These are phyloP conservation scores for Capillidium rhysosporum DNA, from an alignment of 371 early-diverging fungal species.

Conservation along the genomic window DNA sequence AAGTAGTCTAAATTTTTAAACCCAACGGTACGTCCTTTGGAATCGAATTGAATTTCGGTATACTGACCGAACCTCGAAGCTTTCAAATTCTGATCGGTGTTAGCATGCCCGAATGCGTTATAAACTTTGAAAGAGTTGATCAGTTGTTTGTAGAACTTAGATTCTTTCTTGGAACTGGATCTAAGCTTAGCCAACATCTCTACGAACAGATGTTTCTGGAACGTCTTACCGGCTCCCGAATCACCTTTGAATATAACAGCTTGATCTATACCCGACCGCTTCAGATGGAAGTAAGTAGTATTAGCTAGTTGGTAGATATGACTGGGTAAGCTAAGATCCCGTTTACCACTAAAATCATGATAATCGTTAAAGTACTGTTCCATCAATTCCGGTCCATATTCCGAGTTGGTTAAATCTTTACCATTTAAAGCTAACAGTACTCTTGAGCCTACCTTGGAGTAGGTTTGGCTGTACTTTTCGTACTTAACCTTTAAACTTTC, in stretches of 20 bases:
- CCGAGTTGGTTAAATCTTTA: slow-evolving; percentile 28
- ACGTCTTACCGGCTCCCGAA: slow-evolving; percentile 67
- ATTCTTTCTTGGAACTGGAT: slow-evolving; percentile 44
- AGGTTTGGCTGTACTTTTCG: slow-evolving; percentile 8
- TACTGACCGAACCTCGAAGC: slow-evolving; percentile 60
- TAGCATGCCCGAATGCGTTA: slow-evolving; percentile 57
- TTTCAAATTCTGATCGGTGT: slow-evolving; percentile 40
- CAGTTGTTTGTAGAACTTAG: slow-evolving; percentile 45
- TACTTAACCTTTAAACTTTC: background rate
- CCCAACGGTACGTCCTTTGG: slow-evolving; percentile 66
- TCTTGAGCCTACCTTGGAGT: slow-evolving; percentile 39
- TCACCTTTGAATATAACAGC: slow-evolving; percentile 57
- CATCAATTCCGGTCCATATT: slow-evolving; percentile 8
- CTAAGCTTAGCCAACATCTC: slow-evolving; percentile 46
- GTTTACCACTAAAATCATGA: slow-evolving; percentile 12
- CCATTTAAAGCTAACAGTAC: slow-evolving; percentile 29
- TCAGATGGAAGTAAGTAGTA: slow-evolving; percentile 58
- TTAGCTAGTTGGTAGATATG: slow-evolving; percentile 71
- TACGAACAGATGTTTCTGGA: slow-evolving; percentile 34
- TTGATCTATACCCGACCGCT: slow-evolving; percentile 62
- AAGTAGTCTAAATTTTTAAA: slow-evolving; percentile 66
- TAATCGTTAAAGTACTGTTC: slow-evolving; percentile 52
- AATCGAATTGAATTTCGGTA: slow-evolving; percentile 70
- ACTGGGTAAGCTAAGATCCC: slow-evolving; percentile 23
- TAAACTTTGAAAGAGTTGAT: slow-evolving; percentile 39